A percentile compares a stretch with the other conserved stretches of the same genome.
phyloP scores from a whole-genome alignment of 306 rosid genomes.

The Psophocarpus tetragonolobus region DNA sequence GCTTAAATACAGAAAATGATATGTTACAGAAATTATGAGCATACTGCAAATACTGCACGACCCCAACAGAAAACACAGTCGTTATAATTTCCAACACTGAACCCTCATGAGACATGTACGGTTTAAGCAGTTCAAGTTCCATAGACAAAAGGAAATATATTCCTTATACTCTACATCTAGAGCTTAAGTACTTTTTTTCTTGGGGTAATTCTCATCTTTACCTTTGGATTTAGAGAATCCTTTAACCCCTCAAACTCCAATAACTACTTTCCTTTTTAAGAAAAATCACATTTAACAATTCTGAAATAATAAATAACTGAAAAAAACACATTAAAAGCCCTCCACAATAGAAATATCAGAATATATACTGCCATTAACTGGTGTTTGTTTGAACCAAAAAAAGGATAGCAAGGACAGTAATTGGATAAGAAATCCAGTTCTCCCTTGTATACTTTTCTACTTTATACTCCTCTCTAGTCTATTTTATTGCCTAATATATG shows the following conservation, averaged over 20 bases:
- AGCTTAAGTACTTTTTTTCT: neutral
- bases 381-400: neutral
- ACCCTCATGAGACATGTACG: neutral
- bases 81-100: slow-evolving; percentile 12
- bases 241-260: slow-evolving; percentile 15
- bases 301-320: neutral
- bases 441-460: slow-evolving; percentile 1
- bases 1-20: slow-evolving; percentile 22
- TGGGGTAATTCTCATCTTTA: neutral
- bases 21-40: slow-evolving; percentile 28
- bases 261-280: neutral
- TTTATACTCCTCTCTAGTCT: neutral
- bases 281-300: neutral
- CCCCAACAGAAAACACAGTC: neutral
- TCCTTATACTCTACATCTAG: slow-evolving; percentile 7
- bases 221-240: neutral
- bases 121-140: slow-evolving; percentile 1
- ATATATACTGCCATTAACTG: neutral
- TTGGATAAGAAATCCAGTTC: neutral
- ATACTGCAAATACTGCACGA: neutral
- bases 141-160: neutral
- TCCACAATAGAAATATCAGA: neutral
- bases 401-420: neutral
- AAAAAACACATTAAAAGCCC: neutral
- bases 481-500: slow-evolving; percentile 5